Conservation (phyloP, 2,329 filamentous ascomycete genomes). For the Peltaster fructicola region DNA sequence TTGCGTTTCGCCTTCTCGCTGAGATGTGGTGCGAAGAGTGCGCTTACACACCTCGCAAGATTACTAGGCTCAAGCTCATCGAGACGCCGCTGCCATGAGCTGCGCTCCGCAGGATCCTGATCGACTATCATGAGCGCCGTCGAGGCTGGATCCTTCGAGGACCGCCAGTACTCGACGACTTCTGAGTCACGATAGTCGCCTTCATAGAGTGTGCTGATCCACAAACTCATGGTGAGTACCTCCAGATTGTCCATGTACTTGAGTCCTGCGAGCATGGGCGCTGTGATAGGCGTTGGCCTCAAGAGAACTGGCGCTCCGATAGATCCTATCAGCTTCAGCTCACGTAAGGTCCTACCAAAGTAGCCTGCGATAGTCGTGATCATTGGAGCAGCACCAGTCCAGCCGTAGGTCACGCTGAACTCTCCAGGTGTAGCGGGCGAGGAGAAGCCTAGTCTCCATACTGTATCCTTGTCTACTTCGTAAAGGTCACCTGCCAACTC, state of each 20-base stretch:
- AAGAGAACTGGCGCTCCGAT: constrained; percentile 25
- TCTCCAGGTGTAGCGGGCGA: too few relatives aligned
- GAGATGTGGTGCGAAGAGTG: constrained; percentile 23
- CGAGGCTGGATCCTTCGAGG: constrained; percentile 21
- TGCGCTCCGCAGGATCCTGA: constrained; percentile 16
- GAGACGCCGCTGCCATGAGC: constrained; percentile 28
- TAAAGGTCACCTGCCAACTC: constrained; percentile 13
- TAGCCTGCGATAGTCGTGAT: constrained; percentile 25
- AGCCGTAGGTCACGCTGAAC: constrained; percentile 24
- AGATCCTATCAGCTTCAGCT: constrained; percentile 32
- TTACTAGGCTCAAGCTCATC: constrained; percentile 23
- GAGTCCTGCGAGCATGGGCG: constrained; percentile 22
- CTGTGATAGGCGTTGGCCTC: constrained; percentile 20
- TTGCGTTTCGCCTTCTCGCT: constrained; percentile 24
- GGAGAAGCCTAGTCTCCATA: too few relatives aligned
- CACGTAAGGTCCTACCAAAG: constrained; percentile 23
- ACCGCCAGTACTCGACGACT: constrained; percentile 28
- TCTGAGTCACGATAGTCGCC: constrained; percentile 22
- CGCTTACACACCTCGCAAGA: constrained; percentile 23
- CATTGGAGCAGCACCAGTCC: constrained; percentile 22
- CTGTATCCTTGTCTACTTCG: constrained; percentile 4
- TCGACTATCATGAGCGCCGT: constrained; percentile 20
- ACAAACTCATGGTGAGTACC: constrained; percentile 24
- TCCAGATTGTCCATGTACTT: constrained; percentile 25
- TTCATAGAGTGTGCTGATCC: constrained; percentile 25